These are phyloP conservation scores for Paracamarosporium sp. DNA, from an alignment of 2,329 filamentous ascomycete genomes.

Conservation along the genomic window DNA sequence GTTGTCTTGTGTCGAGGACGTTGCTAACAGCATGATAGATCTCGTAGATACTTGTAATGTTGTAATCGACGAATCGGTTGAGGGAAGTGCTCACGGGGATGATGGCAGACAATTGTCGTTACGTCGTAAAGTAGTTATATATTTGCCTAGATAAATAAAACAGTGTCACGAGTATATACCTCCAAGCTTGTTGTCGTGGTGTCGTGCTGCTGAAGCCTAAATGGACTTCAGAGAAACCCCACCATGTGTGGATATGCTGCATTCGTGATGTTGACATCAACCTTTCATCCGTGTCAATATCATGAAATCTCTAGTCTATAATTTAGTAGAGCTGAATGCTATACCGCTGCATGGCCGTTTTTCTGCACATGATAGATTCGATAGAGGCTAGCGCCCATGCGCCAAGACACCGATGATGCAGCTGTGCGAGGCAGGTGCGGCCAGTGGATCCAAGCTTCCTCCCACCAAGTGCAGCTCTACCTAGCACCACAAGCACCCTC, in stretches of 20 bases:
- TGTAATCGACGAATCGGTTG: not conserved
- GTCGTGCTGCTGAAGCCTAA: not conserved
- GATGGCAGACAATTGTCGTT: no score
- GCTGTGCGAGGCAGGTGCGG: conserved; percentile 10
- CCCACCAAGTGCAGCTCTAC: conserved; percentile 35
- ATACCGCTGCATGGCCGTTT: no score
- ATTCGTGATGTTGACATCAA: no score
- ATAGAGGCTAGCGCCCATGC: not conserved
- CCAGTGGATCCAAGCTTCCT: conserved; percentile 32
- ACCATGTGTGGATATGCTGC: not conserved
- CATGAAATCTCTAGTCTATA: no score
- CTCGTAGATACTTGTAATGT: not conserved
- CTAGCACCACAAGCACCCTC: conserved; percentile 18
- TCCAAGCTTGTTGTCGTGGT: not conserved
- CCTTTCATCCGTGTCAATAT: no score
- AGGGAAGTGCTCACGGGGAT: no score
- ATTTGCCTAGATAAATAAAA: not conserved
- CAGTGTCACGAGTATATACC: no score
- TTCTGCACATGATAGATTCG: not conserved
- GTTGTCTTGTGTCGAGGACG: conserved; percentile 9
- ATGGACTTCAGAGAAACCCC: not conserved
- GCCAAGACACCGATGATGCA: conserved; percentile 9
- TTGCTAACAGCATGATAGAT: conserved; percentile 21
- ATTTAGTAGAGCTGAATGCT: no score
- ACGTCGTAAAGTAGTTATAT: no score